Evolutionary conservation across 2,329 filamentous ascomycete species (phyloP).

Genomic region (Scytalidium sp.): DNA sequence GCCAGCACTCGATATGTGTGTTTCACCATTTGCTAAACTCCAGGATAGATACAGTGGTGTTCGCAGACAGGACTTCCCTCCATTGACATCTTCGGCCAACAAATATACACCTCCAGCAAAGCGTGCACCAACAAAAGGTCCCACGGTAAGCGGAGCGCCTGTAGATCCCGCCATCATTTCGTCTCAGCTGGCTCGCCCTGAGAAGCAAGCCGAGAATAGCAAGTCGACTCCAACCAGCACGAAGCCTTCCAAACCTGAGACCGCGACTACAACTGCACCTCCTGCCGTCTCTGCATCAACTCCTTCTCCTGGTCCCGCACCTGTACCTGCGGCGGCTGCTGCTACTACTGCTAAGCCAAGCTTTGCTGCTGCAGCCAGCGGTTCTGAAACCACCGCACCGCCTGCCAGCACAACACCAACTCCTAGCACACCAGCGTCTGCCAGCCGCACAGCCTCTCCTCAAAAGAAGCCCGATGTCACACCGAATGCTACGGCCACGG

Average conservation of each 20-base stretch:
- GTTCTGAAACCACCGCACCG: slow-evolving; percentile 27
- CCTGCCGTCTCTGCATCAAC: slow-evolving; percentile 24
- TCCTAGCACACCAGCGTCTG: slow-evolving; percentile 25
- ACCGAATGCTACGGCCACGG: slow-evolving; percentile 56
- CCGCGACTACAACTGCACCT: slow-evolving; percentile 16
- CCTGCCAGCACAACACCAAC: slow-evolving; percentile 20
- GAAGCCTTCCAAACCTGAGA: slow-evolving; percentile 20
- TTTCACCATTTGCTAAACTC: slow-evolving; percentile 10
- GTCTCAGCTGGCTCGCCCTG: slow-evolving; percentile 64
- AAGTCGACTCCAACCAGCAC: slow-evolving; percentile 23
- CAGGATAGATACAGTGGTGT: slow-evolving; percentile 81
- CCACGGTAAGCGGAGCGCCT: slow-evolving; percentile 72
- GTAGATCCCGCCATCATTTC: slow-evolving; percentile 90
- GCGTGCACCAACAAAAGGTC: slow-evolving; percentile 71
- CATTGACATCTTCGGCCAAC: slow-evolving; percentile 53
- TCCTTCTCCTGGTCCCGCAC: slow-evolving; percentile 9
- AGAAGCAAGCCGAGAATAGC: slow-evolving; percentile 24
- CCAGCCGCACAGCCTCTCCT: slow-evolving; percentile 28
- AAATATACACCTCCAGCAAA: slow-evolving; percentile 91
- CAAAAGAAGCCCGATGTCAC: slow-evolving; percentile 28
- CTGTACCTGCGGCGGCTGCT: slow-evolving; percentile 4
- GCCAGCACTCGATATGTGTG: neutral
- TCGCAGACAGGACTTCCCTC: slow-evolving; percentile 69
- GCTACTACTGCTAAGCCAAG: slow-evolving; percentile 20
- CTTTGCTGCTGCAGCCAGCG: slow-evolving; percentile 1